Evolutionary conservation across 176 grass and related monocot species (phyloP).

Genomic region (Alloteropsis semialata): DNA sequence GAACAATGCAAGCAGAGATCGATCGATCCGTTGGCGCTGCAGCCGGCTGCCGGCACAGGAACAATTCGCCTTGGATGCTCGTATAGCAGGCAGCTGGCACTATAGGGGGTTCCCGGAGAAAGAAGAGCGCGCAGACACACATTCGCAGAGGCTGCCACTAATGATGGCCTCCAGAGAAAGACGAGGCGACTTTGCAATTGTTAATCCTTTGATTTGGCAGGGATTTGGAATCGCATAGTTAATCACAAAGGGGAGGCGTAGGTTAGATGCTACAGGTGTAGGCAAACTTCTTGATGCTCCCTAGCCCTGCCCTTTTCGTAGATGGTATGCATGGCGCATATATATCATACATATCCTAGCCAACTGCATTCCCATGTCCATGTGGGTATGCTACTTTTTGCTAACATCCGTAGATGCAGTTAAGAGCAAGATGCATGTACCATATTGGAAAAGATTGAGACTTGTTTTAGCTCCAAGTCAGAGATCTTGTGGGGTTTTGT

Average conservation of each 20-base stretch:
- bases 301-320: constrained; percentile 30
- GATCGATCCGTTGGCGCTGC: not conserved
- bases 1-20: not conserved
- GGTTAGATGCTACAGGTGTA: constrained; percentile 45
- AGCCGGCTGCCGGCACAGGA: not conserved
- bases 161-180: constrained; percentile 41
- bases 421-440: not conserved
- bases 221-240: constrained; percentile 29
- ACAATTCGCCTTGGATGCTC: constrained; percentile 34
- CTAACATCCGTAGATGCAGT: not conserved
- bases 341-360: constrained; percentile 2
- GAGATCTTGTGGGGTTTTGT: not conserved
- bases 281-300: constrained; percentile 20
- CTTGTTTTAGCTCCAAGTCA: constrained; percentile 19
- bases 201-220: constrained; percentile 33
- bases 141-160: constrained; percentile 28
- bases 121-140: constrained; percentile 19
- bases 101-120: constrained; percentile 23
- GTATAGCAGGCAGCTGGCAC: constrained; percentile 26
- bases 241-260: constrained; percentile 31
- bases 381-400: not conserved
- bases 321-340: not conserved
- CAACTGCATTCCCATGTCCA: constrained; percentile 9
- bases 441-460: not conserved
- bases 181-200: constrained; percentile 4